Evolutionary conservation across 2,329 filamentous ascomycete species (phyloP).

Genomic region (Coleophoma eucalyptorum): DNA sequence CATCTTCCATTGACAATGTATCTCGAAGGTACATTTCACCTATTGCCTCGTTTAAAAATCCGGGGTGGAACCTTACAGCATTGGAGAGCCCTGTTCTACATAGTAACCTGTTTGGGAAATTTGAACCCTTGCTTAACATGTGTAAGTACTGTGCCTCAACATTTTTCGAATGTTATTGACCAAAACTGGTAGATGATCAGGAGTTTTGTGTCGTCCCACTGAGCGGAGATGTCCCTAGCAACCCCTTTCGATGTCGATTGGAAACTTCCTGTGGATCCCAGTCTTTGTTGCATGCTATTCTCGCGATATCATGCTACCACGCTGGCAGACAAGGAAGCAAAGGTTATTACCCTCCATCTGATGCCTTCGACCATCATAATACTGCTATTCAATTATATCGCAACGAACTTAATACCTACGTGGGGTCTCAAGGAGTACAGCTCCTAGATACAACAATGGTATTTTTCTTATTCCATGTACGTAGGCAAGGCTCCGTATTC

Average conservation of each 20-base stretch:
- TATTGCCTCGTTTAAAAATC: background rate
- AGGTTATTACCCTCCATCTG: background rate
- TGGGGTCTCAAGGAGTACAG: background rate
- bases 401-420: background rate
- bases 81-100: background rate
- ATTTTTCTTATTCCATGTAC: background rate
- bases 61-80: background rate
- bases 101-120: background rate
- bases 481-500: background rate
- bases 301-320: background rate
- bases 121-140: background rate
- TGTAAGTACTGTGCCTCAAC: background rate
- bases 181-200: background rate
- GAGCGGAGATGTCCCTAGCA: background rate
- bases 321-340: background rate
- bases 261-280: background rate
- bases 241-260: background rate
- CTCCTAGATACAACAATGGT: conserved; percentile 1
- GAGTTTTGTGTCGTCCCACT: background rate
- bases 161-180: background rate
- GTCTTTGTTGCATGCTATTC: background rate
- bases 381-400: background rate
- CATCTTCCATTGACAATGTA: background rate
- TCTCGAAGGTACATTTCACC: background rate
- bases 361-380: background rate